Base-by-base conservation (phyloP, 75 land plant genomes). In the Azolla pinnata region DNA sequence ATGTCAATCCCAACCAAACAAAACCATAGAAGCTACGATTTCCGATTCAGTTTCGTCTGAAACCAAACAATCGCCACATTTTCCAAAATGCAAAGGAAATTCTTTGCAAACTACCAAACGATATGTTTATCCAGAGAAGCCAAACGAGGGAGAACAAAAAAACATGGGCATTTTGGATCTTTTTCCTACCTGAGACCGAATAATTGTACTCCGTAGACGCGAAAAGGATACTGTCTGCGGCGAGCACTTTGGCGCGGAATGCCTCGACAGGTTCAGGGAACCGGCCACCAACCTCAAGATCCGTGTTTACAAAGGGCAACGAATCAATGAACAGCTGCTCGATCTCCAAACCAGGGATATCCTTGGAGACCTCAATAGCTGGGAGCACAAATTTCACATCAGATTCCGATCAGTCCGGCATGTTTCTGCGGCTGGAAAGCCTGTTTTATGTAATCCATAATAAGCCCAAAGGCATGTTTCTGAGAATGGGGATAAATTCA, bases 191-290 rank as follows among this genome's bases (percentile, higher is more conserved):
- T 8, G 86, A 66, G 45, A 82, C 58, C 20, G 83, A 80, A 61
- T 79, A 86, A 59, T 83, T 83, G 74, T 83, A 86, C 64, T 86
- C 90, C 0, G 87, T 83, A 2, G 76, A 72, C 47, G 84, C 86
- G 42, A 86, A 86, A 30, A 86, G 81, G 28, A 77, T 8, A 40
- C 74, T 44, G 42, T 86, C 81, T 29, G 87, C 87, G 25, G 14
- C 71, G 0, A 48, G 64, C 25, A 83, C 67, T 62, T 68, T 71
- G 46, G 34, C 34, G 1, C 87, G 68, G 58, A 86, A 86, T 33
- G 64, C 74, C 49, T 82, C 87, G 21, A 86, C 90, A 0, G 20
- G 67, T 0, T 72, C 60, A 23, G 90, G 90, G 32, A 25, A 86
- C 0, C 35, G 63, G 17, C 77, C 79, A 4, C 57, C 69, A 33